Conservation (phyloP, 495 filamentous ascomycete species). For the Cercophora newfieldiana region DNA sequence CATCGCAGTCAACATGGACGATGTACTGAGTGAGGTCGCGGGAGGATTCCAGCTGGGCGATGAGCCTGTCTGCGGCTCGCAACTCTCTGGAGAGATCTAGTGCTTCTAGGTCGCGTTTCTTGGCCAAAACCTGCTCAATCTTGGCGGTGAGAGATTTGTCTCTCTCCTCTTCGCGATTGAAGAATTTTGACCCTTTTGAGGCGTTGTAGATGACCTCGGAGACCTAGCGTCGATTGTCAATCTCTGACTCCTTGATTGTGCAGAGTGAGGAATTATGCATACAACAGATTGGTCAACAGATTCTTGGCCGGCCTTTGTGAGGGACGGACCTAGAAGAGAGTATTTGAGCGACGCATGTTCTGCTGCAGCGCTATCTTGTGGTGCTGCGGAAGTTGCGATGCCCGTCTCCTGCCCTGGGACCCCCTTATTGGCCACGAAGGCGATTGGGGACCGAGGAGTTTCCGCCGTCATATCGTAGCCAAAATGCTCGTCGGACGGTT, state of each 20-base stretch:
- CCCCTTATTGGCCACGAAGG: not conserved
- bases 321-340: constrained; percentile 82
- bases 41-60: constrained; percentile 72
- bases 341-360: constrained; percentile 55
- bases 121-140: constrained; percentile 75
- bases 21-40: constrained; percentile 82
- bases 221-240: constrained; percentile 50
- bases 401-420: too few species aligned
- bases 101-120: constrained; percentile 74
- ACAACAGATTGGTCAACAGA: constrained; percentile 73
- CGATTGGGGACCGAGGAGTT: not conserved
- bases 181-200: constrained; percentile 95
- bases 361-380: not conserved
- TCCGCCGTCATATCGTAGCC: constrained; percentile 4
- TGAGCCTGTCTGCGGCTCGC: constrained; percentile 76
- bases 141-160: constrained; percentile 84
- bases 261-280: not conserved
- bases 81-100: constrained; percentile 72
- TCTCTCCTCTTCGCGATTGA: constrained; percentile 82
- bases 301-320: constrained; percentile 94
- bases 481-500: not conserved
- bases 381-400: not conserved
- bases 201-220: constrained; percentile 97
- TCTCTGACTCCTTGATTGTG: not conserved
- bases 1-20: constrained; percentile 95